A percentile compares a stretch with the other conserved stretches of the same genome.
phyloP scores from a whole-genome alignment of 2,329 filamentous ascomycete genomes.

The Bipolaris cookei region DNA sequence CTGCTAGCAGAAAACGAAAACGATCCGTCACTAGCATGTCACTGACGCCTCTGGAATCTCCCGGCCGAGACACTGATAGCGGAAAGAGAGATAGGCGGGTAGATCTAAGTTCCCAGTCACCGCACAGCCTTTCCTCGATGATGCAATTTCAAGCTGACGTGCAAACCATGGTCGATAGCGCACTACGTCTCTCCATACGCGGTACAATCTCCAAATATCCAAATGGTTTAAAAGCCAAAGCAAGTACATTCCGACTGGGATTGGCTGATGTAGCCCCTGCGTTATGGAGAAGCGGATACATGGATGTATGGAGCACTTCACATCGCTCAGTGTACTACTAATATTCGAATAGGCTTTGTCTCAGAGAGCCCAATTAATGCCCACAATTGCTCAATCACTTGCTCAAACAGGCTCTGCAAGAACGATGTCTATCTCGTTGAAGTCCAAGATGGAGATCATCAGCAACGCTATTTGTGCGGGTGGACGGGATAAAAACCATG shows the following conservation, averaged over 20 bases:
- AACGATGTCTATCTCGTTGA: conserved; percentile 22
- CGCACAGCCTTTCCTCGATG: not conserved
- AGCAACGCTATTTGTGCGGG: not conserved
- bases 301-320: conserved; percentile 29
- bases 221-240: conserved; percentile 38
- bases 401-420: conserved; percentile 11
- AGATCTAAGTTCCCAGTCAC: not conserved
- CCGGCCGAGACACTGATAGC: not conserved
- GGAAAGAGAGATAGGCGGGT: not conserved
- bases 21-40: not conserved
- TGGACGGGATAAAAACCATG: not conserved
- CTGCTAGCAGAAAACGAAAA: conserved; percentile 11
- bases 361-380: conserved; percentile 46
- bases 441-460: conserved; percentile 22
- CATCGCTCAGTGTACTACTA: conserved; percentile 3
- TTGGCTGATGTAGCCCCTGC: conserved; percentile 50
- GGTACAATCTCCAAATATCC: conserved; percentile 29
- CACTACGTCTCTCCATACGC: conserved; percentile 46
- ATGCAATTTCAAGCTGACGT: conserved; percentile 3
- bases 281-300: conserved; percentile 50
- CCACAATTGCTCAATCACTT: conserved; percentile 49
- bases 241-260: conserved; percentile 41
- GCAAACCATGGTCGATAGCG: conserved; percentile 41
- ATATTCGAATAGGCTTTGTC: conserved; percentile 35
- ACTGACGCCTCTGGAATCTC: not conserved